phyloP scores from a whole-genome alignment of 1,284 basidiomycete genomes.

The Anthracocystis walkeri region DNA sequence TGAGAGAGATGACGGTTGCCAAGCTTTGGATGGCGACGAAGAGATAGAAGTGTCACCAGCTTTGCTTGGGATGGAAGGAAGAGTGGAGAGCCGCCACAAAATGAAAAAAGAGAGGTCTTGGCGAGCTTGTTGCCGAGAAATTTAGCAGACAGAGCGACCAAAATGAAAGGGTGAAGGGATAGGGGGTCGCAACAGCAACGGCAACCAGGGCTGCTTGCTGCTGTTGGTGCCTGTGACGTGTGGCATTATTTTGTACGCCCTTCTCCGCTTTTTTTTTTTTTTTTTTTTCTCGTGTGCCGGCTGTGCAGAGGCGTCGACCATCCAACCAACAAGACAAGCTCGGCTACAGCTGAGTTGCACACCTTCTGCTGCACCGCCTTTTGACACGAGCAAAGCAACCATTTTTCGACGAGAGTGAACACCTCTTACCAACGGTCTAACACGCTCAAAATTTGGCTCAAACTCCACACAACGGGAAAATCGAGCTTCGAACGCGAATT shows the following conservation, averaged over 20 bases:
- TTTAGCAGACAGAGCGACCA: not conserved
- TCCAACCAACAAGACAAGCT: too few relatives aligned
- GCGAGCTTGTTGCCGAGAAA: slow-evolving; percentile 17
- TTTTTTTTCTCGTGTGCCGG: too few relatives aligned
- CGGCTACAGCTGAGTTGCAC: too few relatives aligned
- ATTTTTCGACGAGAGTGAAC: not conserved
- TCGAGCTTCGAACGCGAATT: slow-evolving; percentile 1
- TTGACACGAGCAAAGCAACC: not conserved
- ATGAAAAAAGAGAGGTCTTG: slow-evolving; percentile 11
- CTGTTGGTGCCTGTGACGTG: not conserved
- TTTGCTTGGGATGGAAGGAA: slow-evolving; percentile 7
- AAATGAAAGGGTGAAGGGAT: not conserved
- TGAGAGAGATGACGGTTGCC: not conserved
- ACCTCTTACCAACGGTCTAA: not conserved
- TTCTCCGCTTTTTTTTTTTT: too few relatives aligned
- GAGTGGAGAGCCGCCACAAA: not conserved
- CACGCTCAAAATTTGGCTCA: not conserved
- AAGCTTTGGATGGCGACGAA: slow-evolving; percentile 4
- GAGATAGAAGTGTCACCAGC: not conserved
- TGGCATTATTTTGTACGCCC: not conserved
- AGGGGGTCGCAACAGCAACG: slow-evolving; percentile 2
- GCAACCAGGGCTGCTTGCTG: too few relatives aligned
- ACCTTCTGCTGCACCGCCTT: slow-evolving; percentile 7
- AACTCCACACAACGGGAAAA: not conserved
- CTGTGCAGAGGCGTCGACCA: too few relatives aligned